phyloP scores from a whole-genome alignment of 2,329 filamentous ascomycete genomes.

The Xenosphaeropsis pyriputrescens region DNA sequence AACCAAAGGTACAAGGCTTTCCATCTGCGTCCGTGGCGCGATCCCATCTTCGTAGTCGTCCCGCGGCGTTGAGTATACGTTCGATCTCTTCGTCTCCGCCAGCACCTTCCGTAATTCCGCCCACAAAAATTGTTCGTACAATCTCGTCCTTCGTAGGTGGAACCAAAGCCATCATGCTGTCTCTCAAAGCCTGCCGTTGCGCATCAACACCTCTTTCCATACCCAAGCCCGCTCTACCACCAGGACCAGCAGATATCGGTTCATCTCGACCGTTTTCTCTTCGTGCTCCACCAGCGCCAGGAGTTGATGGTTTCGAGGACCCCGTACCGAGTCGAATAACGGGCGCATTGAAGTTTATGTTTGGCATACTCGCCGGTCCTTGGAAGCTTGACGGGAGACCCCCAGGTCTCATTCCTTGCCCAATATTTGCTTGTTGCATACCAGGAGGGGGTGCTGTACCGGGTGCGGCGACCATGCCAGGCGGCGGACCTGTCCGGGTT shows the following conservation, averaged over 20 bases:
- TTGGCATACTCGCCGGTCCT: slow-evolving; percentile 80
- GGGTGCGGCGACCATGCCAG: slow-evolving; percentile 70
- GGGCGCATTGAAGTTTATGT: slow-evolving; percentile 96
- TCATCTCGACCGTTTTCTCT: slow-evolving; percentile 31
- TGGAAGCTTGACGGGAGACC: slow-evolving; percentile 75
- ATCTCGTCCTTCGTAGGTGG: slow-evolving; percentile 86
- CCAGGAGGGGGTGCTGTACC: slow-evolving; percentile 68
- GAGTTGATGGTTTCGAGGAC: slow-evolving; percentile 42
- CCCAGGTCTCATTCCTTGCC: slow-evolving; percentile 67
- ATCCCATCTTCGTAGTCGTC: slow-evolving; percentile 74
- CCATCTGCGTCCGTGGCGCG: slow-evolving; percentile 59
- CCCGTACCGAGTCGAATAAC: slow-evolving; percentile 86
- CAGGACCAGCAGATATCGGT: slow-evolving; percentile 18
- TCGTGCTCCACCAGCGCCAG: slow-evolving; percentile 20
- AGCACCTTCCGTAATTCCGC: slow-evolving; percentile 67
- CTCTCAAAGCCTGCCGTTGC: slow-evolving; percentile 49
- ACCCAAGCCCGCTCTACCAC: slow-evolving; percentile 21
- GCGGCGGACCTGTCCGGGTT: slow-evolving; percentile 37
- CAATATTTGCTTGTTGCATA: slow-evolving; percentile 58
- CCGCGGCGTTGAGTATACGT: slow-evolving; percentile 61
- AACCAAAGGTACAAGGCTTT: slow-evolving; percentile 79
- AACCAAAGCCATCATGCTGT: slow-evolving; percentile 56
- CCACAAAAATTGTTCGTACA: slow-evolving; percentile 78
- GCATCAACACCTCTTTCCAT: slow-evolving; percentile 40
- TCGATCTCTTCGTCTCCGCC: slow-evolving; percentile 69